Conservation (phyloP, 2,329 filamentous ascomycete species). For the Colletotrichum eremochloae region DNA sequence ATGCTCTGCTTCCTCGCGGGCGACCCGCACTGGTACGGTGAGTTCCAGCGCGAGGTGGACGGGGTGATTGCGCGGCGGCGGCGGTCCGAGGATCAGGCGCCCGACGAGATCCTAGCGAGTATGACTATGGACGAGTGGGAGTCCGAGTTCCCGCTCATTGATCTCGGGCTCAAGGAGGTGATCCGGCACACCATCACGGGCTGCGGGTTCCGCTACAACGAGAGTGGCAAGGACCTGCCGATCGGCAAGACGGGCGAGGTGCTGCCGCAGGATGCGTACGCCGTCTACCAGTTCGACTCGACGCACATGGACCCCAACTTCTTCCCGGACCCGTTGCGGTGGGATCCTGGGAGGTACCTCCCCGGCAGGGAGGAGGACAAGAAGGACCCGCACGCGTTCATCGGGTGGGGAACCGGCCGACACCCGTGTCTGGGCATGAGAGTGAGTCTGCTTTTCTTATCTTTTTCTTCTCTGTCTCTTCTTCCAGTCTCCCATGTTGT, state of each 20-base stretch:
- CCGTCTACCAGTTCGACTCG: slow-evolving; percentile 61
- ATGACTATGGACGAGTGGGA: slow-evolving; percentile 69
- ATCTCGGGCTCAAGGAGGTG: slow-evolving; percentile 65
- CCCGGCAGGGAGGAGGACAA: slow-evolving; percentile 61
- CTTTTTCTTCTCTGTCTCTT: background rate
- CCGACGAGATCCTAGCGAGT: slow-evolving; percentile 55
- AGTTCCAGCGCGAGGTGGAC: slow-evolving; percentile 62
- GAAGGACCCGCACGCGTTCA: slow-evolving; percentile 47
- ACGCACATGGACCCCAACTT: slow-evolving; percentile 61
- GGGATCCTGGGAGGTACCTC: slow-evolving; percentile 64
- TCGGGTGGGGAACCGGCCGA: slow-evolving; percentile 54
- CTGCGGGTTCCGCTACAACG: slow-evolving; percentile 65
- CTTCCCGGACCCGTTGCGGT: slow-evolving; percentile 62
- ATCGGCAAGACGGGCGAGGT: slow-evolving; percentile 61
- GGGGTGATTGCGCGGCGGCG: slow-evolving; percentile 59
- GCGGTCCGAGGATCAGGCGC: slow-evolving; percentile 46
- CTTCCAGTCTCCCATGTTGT: no score
- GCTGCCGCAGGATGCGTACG: slow-evolving; percentile 63
- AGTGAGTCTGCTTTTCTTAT: slow-evolving; percentile 43
- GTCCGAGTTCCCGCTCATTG: slow-evolving; percentile 64
- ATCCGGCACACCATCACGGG: slow-evolving; percentile 65
- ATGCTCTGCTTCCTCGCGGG: slow-evolving; percentile 64
- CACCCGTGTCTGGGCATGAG: slow-evolving; percentile 50
- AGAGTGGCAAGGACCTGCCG: slow-evolving; percentile 57
- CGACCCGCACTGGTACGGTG: slow-evolving; percentile 60